Conservation (phyloP, 2,329 filamentous ascomycete genomes). For the Mycosphaerella sp. region DNA sequence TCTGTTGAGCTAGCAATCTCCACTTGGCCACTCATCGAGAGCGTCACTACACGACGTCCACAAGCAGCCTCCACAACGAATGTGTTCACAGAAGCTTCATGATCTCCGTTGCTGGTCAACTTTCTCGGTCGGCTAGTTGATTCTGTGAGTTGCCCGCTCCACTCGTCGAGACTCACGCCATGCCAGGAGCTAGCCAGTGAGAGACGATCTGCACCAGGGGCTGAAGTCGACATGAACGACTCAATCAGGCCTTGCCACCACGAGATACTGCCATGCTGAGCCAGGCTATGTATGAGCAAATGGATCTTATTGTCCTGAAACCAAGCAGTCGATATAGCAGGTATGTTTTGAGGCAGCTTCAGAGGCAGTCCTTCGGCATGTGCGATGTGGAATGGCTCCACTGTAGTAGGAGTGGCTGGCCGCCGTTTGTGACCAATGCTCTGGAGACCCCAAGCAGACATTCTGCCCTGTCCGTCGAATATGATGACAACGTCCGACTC, state of each 20-base stretch:
- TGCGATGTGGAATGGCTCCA: constrained; percentile 77
- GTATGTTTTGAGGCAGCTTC: constrained; percentile 13
- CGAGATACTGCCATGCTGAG: constrained; percentile 67
- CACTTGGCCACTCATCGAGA: neutral
- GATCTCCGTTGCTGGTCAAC: neutral
- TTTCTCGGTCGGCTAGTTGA: neutral
- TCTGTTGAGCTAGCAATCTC: neutral
- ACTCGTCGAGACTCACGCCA: constrained; percentile 1
- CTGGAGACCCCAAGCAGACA: constrained; percentile 91
- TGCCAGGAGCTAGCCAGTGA: constrained; percentile 3
- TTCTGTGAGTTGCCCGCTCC: neutral
- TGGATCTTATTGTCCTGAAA: constrained; percentile 29
- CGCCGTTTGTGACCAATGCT: constrained; percentile 68
- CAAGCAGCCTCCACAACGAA: neutral
- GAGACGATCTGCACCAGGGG: constrained; percentile 22
- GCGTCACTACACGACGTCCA: constrained; percentile 4
- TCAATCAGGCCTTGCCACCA: constrained; percentile 75
- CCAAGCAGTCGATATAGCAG: constrained; percentile 27
- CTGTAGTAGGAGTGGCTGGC: constrained; percentile 32
- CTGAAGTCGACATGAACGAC: constrained; percentile 65
- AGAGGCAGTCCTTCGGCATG: constrained; percentile 58
- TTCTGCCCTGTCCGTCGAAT: constrained; percentile 72
- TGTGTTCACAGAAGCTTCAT: neutral
- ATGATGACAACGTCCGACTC: constrained; percentile 83
- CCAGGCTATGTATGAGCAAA: constrained; percentile 72